phyloP scores from a whole-genome alignment of 2,329 filamentous ascomycete species.

The Neonectria coccinea region DNA sequence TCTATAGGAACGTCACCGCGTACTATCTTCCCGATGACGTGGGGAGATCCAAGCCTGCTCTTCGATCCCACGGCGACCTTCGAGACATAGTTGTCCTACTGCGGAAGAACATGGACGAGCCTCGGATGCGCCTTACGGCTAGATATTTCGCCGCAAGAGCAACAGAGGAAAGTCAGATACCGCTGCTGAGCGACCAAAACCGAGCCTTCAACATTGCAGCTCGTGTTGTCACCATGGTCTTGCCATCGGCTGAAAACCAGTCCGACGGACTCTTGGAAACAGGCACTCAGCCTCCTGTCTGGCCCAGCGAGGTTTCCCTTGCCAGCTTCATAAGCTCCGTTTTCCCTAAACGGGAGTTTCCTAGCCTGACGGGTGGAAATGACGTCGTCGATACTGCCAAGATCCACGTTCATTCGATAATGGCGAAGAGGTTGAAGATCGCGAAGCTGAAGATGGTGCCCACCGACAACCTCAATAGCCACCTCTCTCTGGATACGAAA shows the following conservation, averaged over 20 bases:
- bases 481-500: constrained; percentile 19
- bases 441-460: constrained; percentile 22
- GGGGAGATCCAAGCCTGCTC: constrained; percentile 1
- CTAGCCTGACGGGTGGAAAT: neutral
- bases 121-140: constrained; percentile 3
- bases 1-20: constrained; percentile 13
- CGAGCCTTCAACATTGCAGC: constrained; percentile 22
- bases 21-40: constrained; percentile 15
- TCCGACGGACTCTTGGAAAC: constrained; percentile 18
- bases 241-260: constrained; percentile 17
- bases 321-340: neutral
- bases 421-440: constrained; percentile 17
- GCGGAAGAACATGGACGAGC: neutral
- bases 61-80: constrained; percentile 19
- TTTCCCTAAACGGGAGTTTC: neutral
- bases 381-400: neutral
- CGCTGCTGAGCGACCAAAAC: constrained; percentile 18
- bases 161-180: neutral
- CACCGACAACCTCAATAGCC: constrained; percentile 25
- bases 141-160: neutral
- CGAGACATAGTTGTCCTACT: constrained; percentile 8
- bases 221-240: constrained; percentile 21
- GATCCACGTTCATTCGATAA: neutral
- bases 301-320: constrained; percentile 10
- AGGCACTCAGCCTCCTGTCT: constrained; percentile 13